Conservation (phyloP, 495 filamentous ascomycete genomes). For the Immersiella caudata region DNA sequence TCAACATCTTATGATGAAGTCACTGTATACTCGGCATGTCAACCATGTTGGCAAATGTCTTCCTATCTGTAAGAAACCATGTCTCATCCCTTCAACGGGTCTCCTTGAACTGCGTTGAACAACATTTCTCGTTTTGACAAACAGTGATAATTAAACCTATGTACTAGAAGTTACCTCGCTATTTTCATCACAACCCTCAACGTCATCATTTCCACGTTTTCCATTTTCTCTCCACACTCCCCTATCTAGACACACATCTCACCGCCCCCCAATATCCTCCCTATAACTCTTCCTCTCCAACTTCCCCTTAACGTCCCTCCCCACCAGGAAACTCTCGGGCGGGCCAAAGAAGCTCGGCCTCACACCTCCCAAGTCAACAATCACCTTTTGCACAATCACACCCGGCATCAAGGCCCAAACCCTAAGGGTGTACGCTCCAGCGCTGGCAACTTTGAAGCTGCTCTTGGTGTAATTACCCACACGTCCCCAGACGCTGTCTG, state of each 20-base stretch:
- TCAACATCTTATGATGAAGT: too few species aligned
- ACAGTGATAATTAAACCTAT: not conserved
- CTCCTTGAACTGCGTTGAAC: too few species aligned
- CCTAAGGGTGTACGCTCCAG: constrained; percentile 60
- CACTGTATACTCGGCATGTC: too few species aligned
- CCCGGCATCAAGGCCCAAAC: constrained; percentile 66
- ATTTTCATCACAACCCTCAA: not conserved
- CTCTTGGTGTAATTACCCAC: constrained; percentile 55
- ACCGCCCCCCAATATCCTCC: constrained; percentile 26
- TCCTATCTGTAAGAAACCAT: too few species aligned
- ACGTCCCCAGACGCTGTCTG: constrained; percentile 60
- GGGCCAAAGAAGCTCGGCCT: constrained; percentile 67
- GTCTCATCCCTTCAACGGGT: too few species aligned
- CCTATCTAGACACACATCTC: too few species aligned
- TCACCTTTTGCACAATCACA: constrained; percentile 69
- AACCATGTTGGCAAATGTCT: too few species aligned
- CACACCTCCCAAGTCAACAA: constrained; percentile 70
- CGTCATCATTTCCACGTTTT: not conserved
- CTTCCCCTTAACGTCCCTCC: constrained; percentile 43
- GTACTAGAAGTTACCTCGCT: constrained; percentile 8
- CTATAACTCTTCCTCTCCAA: constrained; percentile 49
- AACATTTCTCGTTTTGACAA: not conserved
- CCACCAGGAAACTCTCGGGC: constrained; percentile 64
- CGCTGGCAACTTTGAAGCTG: constrained; percentile 47
- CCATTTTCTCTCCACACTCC: not conserved